Percentiles rank a stretch among this genome's conserved stretches.
phyloP scores from a whole-genome alignment of 202 grass and related monocot species.

The Panicum virgatum region DNA sequence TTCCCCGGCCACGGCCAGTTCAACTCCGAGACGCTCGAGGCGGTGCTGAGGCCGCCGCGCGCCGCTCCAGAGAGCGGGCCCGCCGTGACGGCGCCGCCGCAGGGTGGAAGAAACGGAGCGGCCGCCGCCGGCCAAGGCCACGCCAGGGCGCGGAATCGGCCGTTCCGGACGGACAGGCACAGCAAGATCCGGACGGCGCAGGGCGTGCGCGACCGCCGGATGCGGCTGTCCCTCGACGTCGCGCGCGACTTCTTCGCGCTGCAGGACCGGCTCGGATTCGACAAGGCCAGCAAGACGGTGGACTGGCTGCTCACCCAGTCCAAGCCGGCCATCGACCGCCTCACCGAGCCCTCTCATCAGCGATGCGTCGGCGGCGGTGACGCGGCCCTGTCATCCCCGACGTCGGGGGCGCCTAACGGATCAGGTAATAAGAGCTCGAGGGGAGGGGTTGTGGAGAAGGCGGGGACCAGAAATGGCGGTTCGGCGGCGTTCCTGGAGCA shows the following conservation, averaged over 20 bases:
- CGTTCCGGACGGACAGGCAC: conserved; percentile 73
- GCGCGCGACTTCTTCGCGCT: conserved; percentile 80
- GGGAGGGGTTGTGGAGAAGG: conserved; percentile 34
- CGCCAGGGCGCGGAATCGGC: conserved; percentile 44
- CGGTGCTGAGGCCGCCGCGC: conserved; percentile 48
- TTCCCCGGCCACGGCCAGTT: conserved; percentile 39
- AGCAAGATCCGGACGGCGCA: conserved; percentile 94
- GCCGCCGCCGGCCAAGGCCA: neutral
- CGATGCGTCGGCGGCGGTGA: neutral
- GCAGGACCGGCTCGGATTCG: conserved; percentile 85
- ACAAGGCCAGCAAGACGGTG: conserved; percentile 93
- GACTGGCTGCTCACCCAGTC: conserved; percentile 91
- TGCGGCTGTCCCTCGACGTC: conserved; percentile 83
- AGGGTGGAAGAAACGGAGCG: neutral
- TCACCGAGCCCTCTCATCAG: conserved; percentile 25
- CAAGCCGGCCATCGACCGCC: conserved; percentile 74
- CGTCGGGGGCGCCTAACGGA: conserved; percentile 2
- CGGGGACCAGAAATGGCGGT: conserved; percentile 40
- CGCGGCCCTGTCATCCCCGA: conserved; percentile 12
- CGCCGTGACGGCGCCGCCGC: no score
- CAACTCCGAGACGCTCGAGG: conserved; percentile 61
- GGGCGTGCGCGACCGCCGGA: conserved; percentile 77
- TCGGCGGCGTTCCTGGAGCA: conserved; percentile 35
- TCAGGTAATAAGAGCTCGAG: conserved; percentile 40
- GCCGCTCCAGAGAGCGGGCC: neutral